Conservation (phyloP, 2,329 filamentous ascomycete genomes). For the Aschersonia sp. region DNA sequence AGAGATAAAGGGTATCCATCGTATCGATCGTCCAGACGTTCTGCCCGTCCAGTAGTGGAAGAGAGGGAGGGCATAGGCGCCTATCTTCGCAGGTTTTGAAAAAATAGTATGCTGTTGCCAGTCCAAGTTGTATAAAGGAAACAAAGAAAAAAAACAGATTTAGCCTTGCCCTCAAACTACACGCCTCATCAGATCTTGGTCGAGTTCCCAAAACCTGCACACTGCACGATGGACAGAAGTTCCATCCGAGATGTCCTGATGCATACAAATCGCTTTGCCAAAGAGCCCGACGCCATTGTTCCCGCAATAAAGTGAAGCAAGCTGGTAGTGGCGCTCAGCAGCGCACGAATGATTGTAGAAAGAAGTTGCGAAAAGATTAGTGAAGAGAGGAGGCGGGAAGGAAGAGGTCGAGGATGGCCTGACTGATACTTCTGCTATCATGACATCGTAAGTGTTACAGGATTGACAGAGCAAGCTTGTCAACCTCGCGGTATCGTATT, state of each 20-base stretch:
- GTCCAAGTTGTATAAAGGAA: conserved; percentile 18
- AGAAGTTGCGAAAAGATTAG: background rate
- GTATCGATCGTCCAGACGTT: conserved; percentile 28
- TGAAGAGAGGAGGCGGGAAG: background rate
- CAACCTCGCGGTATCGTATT: background rate
- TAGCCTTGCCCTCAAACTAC: no score
- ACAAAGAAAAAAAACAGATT: no score
- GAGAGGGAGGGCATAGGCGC: conserved; percentile 11
- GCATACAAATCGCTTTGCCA: background rate
- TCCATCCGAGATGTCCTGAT: no score
- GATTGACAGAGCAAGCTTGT: conserved; percentile 6
- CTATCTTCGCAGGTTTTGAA: conserved; percentile 1
- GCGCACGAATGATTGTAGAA: background rate
- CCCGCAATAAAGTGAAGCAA: conserved; percentile 6
- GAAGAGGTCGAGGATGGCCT: conserved; percentile 4
- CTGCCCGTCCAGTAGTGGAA: conserved; percentile 11
- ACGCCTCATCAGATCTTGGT: no score
- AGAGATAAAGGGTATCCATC: conserved; percentile 27
- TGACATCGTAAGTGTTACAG: conserved; percentile 23
- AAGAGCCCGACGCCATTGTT: conserved; percentile 2
- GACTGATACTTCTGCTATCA: conserved; percentile 13
- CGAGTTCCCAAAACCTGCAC: no score
- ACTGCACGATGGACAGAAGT: no score
- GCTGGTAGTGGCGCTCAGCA: no score
- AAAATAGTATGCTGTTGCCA: conserved; percentile 21